Evolutionary conservation across 345 rosid species (phyloP), one percentile per base, ranked within the genome.

Genomic region (Cardamine resedifolia): DNA sequence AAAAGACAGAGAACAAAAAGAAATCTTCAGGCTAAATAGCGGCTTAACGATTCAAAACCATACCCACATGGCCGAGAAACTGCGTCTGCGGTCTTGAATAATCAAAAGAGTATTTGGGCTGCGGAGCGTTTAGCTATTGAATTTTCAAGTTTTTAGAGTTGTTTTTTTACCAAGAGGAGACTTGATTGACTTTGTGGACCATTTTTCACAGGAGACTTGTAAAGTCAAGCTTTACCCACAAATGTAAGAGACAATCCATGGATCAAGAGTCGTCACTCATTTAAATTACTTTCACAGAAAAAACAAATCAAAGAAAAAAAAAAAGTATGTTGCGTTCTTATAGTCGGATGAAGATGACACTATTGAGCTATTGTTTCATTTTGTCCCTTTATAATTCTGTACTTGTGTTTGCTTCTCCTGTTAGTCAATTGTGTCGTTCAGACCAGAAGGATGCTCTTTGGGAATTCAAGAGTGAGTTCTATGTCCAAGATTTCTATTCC

Each of bases 361-460:
- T 16, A 53, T 30, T 28, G 70, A 63, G 28, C 27, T 34, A 36
- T 14, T 70, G 67, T 63, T 33, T 58, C 6, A 1, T 51, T 26
- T 27, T 72, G 10, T 52, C 34, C 1, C 12, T 50, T 52, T 50
- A 0, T 6, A 14, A 39, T n/a, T 4, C 61, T 10, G 15, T n/a
- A 15, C 68, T 39, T 28, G 63, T 24, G 58, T 6, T 47, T 26
- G 58, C 51, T 52, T 52, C 70, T 72, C 27, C 4, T 41, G 31
- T 0, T n/a, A 43, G 2, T 0, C 7, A 38, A 14, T 41, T 63
- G 34, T 72, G 76, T 31, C 70, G 16, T 73, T 16, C 27, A 44
- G 51, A 73, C 50, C 77, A 73, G 66, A 73, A 3, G 28, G 12
- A 43, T 45, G 77, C 71, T 65, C 71, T 73, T 5, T 55, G 24